Evolutionary conservation across 164 flowering plant genomes (phyloP).

Genomic region (Berberis vulgaris): DNA sequence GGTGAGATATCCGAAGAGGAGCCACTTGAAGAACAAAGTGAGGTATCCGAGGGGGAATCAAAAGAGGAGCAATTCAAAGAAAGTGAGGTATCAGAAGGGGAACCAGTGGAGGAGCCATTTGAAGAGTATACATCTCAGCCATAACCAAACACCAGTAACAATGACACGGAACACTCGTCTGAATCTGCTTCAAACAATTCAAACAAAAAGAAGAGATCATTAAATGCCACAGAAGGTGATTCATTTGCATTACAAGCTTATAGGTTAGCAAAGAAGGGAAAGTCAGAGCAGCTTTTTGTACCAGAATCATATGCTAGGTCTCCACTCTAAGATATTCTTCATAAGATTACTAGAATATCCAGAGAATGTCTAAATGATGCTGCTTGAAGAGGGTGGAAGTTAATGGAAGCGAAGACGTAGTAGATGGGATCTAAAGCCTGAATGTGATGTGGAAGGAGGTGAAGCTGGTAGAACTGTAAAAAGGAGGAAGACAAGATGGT

Average conservation of each 20-base stretch:
- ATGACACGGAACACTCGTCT: background rate
- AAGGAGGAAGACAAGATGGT: slow-evolving; percentile 30
- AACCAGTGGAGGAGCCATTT: slow-evolving; percentile 5
- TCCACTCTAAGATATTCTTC: background rate
- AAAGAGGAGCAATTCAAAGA: background rate
- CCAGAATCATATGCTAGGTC: slow-evolving; percentile 4
- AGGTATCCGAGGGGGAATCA: slow-evolving; percentile 3
- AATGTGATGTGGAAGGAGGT: slow-evolving; percentile 11
- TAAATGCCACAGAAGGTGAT: slow-evolving; percentile 10
- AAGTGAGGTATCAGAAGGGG: slow-evolving; percentile 2
- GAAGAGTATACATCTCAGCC: slow-evolving; percentile 9
- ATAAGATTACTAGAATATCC: slow-evolving; percentile 4
- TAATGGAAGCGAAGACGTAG: slow-evolving; percentile 30
- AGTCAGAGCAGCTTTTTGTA: slow-evolving; percentile 13
- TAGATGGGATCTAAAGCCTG: slow-evolving; percentile 17
- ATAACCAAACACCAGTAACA: background rate
- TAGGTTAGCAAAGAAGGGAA: slow-evolving; percentile 13
- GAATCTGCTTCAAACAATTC: slow-evolving; percentile 8
- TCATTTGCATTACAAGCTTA: background rate
- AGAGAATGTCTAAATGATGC: background rate
- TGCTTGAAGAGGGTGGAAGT: slow-evolving; percentile 21
- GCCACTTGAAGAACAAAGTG: background rate
- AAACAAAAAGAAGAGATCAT: slow-evolving; percentile 17
- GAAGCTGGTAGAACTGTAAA: slow-evolving; percentile 20
- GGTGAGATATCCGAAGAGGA: background rate